Evolutionary conservation across 495 filamentous ascomycete species (phyloP).

Genomic region (Aspergillus kassunensis): DNA sequence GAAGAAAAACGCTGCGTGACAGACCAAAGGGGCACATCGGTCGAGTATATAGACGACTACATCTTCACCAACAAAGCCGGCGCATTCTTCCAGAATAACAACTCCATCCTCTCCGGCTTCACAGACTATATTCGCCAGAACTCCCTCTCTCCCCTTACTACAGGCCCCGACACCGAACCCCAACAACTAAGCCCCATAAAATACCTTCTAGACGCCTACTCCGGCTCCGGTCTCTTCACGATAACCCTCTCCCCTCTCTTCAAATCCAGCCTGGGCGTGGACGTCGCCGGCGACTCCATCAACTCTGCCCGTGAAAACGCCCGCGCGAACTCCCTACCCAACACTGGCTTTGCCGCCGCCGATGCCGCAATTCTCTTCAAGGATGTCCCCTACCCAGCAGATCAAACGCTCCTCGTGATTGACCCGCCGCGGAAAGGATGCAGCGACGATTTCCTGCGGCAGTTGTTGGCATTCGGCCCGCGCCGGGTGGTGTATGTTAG

Average conservation of each 20-base stretch:
- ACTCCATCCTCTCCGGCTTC: constrained; percentile 89
- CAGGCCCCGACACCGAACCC: constrained; percentile 25
- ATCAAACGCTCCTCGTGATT: constrained; percentile 84
- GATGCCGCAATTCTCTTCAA: constrained; percentile 81
- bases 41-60: constrained; percentile 83
- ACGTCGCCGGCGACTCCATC: constrained; percentile 70
- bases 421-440: constrained; percentile 96
- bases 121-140: constrained; percentile 85
- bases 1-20: constrained; percentile 85
- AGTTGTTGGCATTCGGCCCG: constrained; percentile 73
- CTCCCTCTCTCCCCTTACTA: constrained; percentile 48
- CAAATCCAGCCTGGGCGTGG: constrained; percentile 62
- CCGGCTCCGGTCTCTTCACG: constrained; percentile 93
- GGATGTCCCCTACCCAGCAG: constrained; percentile 60
- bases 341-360: constrained; percentile 75
- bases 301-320: constrained; percentile 72
- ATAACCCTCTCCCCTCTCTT: constrained; percentile 86
- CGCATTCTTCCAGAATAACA: constrained; percentile 99
- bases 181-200: constrained; percentile 63
- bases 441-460: constrained; percentile 74
- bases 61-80: constrained; percentile 86
- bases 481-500: constrained; percentile 85
- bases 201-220: constrained; percentile 95
- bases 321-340: constrained; percentile 64
- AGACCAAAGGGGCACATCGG: constrained; percentile 70